Evolutionary conservation across 495 filamentous ascomycete species (phyloP).

Genomic region (Tirmania nivea): DNA sequence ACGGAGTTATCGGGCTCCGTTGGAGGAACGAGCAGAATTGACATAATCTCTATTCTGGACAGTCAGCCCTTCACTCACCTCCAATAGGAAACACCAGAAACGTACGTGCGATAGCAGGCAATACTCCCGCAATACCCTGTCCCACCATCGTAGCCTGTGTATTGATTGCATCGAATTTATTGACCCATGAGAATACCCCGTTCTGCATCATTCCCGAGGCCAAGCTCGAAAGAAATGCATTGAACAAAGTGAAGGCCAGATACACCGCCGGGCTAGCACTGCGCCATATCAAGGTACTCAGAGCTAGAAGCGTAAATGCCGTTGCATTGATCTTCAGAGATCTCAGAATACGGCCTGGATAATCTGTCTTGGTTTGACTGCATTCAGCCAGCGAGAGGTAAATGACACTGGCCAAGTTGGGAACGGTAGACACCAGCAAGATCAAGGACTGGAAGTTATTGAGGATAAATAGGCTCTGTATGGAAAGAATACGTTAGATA

Average conservation of each 20-base stretch:
- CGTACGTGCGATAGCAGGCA: conserved; percentile 54
- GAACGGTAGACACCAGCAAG: conserved; percentile 61
- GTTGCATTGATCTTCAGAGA: conserved; percentile 51
- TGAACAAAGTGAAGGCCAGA: conserved; percentile 58
- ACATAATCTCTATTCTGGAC: conserved; percentile 34
- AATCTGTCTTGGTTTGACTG: conserved; percentile 56
- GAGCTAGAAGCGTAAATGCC: conserved; percentile 51
- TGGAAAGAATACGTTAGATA: neutral
- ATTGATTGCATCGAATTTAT: conserved; percentile 68
- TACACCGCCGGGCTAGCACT: conserved; percentile 39
- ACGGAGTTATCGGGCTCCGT: conserved; percentile 2
- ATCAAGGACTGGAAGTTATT: conserved; percentile 73
- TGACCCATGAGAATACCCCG: conserved; percentile 77
- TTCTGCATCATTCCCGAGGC: conserved; percentile 80
- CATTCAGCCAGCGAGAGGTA: conserved; percentile 39
- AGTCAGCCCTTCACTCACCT: neutral
- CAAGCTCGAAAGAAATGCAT: conserved; percentile 57
- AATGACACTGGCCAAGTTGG: conserved; percentile 51
- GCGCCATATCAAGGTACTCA: conserved; percentile 51
- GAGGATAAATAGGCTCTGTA: conserved; percentile 37
- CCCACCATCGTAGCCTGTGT: conserved; percentile 93
- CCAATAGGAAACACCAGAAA: neutral
- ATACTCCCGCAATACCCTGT: conserved; percentile 76
- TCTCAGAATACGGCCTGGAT: conserved; percentile 57
- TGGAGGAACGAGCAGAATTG: conserved; percentile 48